A percentile compares a stretch with the other conserved stretches of the same genome.
Evolutionary conservation across 805 yeast genomes (phyloP).

Genomic region (Citeromyces matritensis): DNA sequence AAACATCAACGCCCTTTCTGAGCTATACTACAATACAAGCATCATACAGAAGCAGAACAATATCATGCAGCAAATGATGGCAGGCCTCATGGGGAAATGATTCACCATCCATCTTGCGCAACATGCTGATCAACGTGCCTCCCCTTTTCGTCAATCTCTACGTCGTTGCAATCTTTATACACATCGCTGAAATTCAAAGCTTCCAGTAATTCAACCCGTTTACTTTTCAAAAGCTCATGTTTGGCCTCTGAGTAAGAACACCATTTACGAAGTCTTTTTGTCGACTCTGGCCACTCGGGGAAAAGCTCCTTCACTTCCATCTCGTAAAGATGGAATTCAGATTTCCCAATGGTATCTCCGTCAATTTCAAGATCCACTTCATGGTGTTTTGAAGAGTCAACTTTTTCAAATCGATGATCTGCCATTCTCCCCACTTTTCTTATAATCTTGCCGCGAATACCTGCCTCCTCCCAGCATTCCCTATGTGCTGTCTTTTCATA

Average conservation of each 20-base stretch:
- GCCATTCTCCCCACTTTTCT: slow-evolving; percentile 46
- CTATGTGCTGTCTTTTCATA: slow-evolving; percentile 45
- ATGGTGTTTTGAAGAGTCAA: slow-evolving; percentile 3
- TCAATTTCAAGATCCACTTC: slow-evolving; percentile 9
- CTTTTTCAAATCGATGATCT: slow-evolving; percentile 25
- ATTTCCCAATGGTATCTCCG: slow-evolving; percentile 32
- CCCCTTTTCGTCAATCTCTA: slow-evolving; percentile 11
- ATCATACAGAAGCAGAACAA: slow-evolving; percentile 34
- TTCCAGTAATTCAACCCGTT: slow-evolving; percentile 51
- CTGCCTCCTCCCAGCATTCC: slow-evolving; percentile 98
- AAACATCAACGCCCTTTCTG: slow-evolving; percentile 14
- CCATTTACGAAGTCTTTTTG: slow-evolving; percentile 58
- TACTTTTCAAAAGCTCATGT: slow-evolving; percentile 36
- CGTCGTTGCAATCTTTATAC: slow-evolving; percentile 16
- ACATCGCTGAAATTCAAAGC: slow-evolving; percentile 48
- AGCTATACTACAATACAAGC: slow-evolving; percentile 12
- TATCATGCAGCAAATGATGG: slow-evolving; percentile 63
- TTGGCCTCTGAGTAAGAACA: slow-evolving; percentile 54
- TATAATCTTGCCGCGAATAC: slow-evolving; percentile 55
- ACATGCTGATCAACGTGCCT: slow-evolving; percentile 12
- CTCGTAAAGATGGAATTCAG: slow-evolving; percentile 86
- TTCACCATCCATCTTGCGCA: slow-evolving; percentile 11
- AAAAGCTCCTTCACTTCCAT: slow-evolving; percentile 43
- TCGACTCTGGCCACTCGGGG: slow-evolving; percentile 63
- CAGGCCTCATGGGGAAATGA: slow-evolving; percentile 38